Base-by-base conservation (phyloP, 1,284 basidiomycete species). In the Agroathelia rolfsii region DNA sequence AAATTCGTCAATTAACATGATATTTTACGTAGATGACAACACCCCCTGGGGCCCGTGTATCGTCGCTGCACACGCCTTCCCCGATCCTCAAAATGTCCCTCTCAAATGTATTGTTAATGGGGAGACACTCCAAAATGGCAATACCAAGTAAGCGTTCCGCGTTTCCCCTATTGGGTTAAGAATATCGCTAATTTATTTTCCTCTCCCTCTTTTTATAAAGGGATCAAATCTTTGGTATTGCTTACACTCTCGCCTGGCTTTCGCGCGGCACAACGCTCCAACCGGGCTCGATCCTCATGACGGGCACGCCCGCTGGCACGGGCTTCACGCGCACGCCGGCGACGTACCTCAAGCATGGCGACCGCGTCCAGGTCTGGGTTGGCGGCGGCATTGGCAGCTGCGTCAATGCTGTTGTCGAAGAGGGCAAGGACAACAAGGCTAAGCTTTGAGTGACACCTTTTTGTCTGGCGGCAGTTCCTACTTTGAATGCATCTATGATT, bases 221-320 rank as follows among this genome's bases (percentile, higher is more conserved):
- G 28, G 66, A 75, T 40, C 79, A 82, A 48, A 76, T 86, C 30
- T 87, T 85, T 62, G 72, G 53, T 44, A 71, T 86, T 27, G 69
- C 72, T 21, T 66, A 76, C 43, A 80, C 81, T 0, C 64, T 92
- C 33, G 66, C 85, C 0, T 83, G 77, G 64, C 69, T 92, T 21
- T 88, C 85, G 0, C 79, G 87, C 49, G 88, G 81, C 1, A 88
- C 87, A 3, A 94, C 89, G 0, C 72, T 95, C 15, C 71, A 76
- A 40, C 73, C 84, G 0, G 90, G 89, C 1, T 77, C 80, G 0
- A 61, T 92, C 40, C 83, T 92, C 46, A 67, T 87, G 46, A 90
- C 86, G 29, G 81, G 79, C 3, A 82, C 81, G 1, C 80, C 80
- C 0, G 75, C 69, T 41, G 77, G 84, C 15, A 82, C 89, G 19